These are phyloP conservation scores for Dittrichia graveolens DNA, from an alignment of 129 eudicot genomes.

Conservation along the genomic window DNA sequence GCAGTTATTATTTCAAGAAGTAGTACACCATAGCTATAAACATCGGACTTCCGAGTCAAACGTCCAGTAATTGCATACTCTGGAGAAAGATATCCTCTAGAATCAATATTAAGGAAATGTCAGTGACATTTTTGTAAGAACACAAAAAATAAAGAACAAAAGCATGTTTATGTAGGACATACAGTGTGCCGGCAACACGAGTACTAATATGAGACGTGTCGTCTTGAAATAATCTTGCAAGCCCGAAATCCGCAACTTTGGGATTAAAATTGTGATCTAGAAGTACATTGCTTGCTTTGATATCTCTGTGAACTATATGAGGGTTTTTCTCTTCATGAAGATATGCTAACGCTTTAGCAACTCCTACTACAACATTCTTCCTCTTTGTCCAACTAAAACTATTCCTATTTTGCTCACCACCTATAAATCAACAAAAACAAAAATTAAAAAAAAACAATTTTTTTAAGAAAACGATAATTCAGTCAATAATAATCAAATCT, in stretches of 20 bases:
- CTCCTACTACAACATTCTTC: constrained; percentile 54
- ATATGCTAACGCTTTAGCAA: constrained; percentile 75
- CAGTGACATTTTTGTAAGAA: background rate
- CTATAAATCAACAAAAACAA: constrained; percentile 36
- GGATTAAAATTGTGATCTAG: constrained; percentile 69
- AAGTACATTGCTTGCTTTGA: constrained; percentile 83
- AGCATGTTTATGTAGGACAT: constrained; percentile 36
- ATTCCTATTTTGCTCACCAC: constrained; percentile 52
- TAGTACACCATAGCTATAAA: constrained; percentile 86
- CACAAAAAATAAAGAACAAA: background rate
- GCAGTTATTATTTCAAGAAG: constrained; percentile 72
- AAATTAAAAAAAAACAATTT: too few relatives aligned
- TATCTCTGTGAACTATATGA: constrained; percentile 75
- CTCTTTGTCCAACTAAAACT: constrained; percentile 63
- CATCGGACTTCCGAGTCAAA: constrained; percentile 76
- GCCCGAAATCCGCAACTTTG: constrained; percentile 85
- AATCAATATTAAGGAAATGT: constrained; percentile 11
- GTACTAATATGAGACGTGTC: constrained; percentile 69
- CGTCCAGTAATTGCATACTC: constrained; percentile 88
- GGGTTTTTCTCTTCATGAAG: constrained; percentile 82
- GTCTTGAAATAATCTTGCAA: constrained; percentile 67
- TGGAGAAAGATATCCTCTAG: constrained; percentile 87
- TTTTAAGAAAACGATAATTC: too few relatives aligned
- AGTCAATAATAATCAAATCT: too few relatives aligned
- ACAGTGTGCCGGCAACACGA: constrained; percentile 92